Evolutionary conservation across 805 yeast species (phyloP).

Genomic region (Monosporozyma unispora): DNA sequence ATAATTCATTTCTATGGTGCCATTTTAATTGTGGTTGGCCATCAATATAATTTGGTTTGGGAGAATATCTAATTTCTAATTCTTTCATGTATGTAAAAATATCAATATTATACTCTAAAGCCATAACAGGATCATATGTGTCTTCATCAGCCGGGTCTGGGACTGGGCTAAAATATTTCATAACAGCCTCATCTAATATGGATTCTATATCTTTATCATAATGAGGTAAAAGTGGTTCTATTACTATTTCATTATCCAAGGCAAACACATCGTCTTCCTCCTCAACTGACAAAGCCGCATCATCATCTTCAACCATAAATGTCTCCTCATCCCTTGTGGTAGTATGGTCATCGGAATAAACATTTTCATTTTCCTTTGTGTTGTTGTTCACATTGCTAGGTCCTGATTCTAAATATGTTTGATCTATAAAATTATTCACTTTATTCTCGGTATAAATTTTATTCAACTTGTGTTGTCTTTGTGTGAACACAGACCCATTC

Average conservation of each 20-base stretch:
- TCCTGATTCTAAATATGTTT: background rate
- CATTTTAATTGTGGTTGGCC: constrained; percentile 77
- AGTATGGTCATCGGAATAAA: background rate
- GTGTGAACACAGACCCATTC: background rate
- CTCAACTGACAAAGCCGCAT: constrained; percentile 9
- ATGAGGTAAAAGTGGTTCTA: constrained; percentile 3
- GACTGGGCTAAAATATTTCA: background rate
- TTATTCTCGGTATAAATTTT: background rate
- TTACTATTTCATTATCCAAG: background rate
- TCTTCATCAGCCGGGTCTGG: constrained; percentile 62
- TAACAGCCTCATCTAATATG: constrained; percentile 1
- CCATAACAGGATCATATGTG: constrained; percentile 71
- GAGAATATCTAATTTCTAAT: constrained; percentile 60
- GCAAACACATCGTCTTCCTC: constrained; percentile 9
- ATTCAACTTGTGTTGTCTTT: background rate
- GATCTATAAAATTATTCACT: background rate
- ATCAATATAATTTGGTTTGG: constrained; percentile 72
- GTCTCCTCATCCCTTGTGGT: background rate
- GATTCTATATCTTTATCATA: background rate
- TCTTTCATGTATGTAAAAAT: constrained; percentile 63
- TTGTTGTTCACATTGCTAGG: background rate
- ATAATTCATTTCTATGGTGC: constrained; percentile 73
- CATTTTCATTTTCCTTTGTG: background rate
- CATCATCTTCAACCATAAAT: constrained; percentile 6
- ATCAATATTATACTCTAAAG: constrained; percentile 70